Conservation (phyloP, 495 filamentous ascomycete genomes). For the Hypoxylon lienhwacheense region DNA sequence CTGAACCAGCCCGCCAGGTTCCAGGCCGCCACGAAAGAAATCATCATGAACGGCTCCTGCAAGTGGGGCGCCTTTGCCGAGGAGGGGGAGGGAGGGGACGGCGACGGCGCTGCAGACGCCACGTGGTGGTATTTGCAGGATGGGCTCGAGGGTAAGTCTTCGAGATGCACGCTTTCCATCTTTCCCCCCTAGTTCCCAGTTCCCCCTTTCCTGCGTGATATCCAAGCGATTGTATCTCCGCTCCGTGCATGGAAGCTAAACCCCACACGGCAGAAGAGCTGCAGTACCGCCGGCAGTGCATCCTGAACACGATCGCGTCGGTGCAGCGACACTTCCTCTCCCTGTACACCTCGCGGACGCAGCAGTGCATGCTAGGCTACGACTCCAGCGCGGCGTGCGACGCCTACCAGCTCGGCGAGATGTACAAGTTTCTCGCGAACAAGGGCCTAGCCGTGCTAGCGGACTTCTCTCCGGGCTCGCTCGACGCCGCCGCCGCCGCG, state of each 20-base stretch:
- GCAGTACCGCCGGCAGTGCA: conserved; percentile 65
- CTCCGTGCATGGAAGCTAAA: conserved; percentile 21
- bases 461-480: conserved; percentile 44
- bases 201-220: too few species aligned
- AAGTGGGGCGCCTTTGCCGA: conserved; percentile 58
- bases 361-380: conserved; percentile 77
- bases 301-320: conserved; percentile 76
- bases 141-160: conserved; percentile 66
- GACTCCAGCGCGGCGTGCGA: conserved; percentile 76
- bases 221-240: background rate
- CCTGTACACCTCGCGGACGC: conserved; percentile 62
- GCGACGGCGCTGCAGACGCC: conserved; percentile 38
- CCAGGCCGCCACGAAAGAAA: conserved; percentile 54
- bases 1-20: conserved; percentile 59
- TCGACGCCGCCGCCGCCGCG: conserved; percentile 37
- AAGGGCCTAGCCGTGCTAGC: conserved; percentile 54
- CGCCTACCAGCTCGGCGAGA: conserved; percentile 83
- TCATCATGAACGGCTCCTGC: conserved; percentile 68
- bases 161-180: background rate
- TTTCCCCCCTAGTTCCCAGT: background rate
- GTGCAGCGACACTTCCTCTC: conserved; percentile 72
- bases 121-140: conserved; percentile 76
- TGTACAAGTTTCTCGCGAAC: conserved; percentile 73
- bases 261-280: conserved; percentile 64
- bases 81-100: too few species aligned